These are phyloP conservation scores for Ganoderma multipileum DNA, from an alignment of 1,284 basidiomycete genomes.

Conservation along the genomic window DNA sequence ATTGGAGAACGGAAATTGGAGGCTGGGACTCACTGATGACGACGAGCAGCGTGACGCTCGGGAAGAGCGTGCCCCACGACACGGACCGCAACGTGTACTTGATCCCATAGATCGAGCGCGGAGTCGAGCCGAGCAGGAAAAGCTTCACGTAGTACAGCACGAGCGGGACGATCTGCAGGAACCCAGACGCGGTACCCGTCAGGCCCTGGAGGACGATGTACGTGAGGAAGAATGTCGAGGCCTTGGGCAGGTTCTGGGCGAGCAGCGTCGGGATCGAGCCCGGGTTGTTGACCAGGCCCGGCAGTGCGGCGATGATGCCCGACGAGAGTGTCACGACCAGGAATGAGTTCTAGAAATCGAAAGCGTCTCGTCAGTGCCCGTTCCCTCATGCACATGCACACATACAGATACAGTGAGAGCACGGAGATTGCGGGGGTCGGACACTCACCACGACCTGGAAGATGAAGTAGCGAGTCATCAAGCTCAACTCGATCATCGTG, in stretches of 20 bases:
- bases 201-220: slow-evolving; percentile 77
- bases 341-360: slow-evolving; percentile 80
- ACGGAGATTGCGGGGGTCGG: background rate
- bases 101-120: slow-evolving; percentile 83
- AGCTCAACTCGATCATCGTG: slow-evolving; percentile 85
- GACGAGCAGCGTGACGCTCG: slow-evolving; percentile 74
- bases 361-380: background rate
- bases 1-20: background rate
- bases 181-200: slow-evolving; percentile 77
- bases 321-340: slow-evolving; percentile 85
- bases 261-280: slow-evolving; percentile 69
- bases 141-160: slow-evolving; percentile 88
- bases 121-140: slow-evolving; percentile 87
- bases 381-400: background rate
- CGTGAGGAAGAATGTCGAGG: slow-evolving; percentile 95
- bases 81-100: slow-evolving; percentile 74
- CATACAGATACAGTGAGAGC: background rate
- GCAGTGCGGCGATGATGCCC: slow-evolving; percentile 79
- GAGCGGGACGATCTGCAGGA: slow-evolving; percentile 81
- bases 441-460: slow-evolving; percentile 87
- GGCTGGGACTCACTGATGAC: slow-evolving; percentile 70
- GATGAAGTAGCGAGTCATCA: slow-evolving; percentile 92
- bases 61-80: slow-evolving; percentile 89
- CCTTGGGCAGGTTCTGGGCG: slow-evolving; percentile 79
- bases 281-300: slow-evolving; percentile 67